phyloP scores from a whole-genome alignment of 345 rosid genomes.

The Gossypium longicalyx region DNA sequence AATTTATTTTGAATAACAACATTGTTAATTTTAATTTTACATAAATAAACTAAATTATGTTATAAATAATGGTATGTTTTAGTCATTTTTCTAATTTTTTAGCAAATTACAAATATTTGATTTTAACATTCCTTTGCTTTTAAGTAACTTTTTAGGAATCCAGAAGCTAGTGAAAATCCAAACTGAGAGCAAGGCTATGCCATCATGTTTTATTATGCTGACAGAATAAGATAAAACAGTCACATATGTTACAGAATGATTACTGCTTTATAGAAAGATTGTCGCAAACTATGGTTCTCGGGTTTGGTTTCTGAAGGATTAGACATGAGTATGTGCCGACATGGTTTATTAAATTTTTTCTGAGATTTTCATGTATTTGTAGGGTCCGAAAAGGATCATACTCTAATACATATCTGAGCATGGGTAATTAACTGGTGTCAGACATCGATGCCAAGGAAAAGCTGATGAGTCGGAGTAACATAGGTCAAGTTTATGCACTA shows the following conservation, averaged over 20 bases:
- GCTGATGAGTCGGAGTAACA: neutral
- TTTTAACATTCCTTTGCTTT: neutral
- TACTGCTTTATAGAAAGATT: neutral
- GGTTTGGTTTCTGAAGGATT: too few species aligned
- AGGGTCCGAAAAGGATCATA: neutral
- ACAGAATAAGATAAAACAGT: neutral
- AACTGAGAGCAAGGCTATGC: neutral
- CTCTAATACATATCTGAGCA: neutral
- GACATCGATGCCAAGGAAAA: neutral
- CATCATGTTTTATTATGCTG: neutral
- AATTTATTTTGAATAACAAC: neutral
- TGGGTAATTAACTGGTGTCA: neutral
- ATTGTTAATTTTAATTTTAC: neutral
- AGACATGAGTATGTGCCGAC: too few species aligned
- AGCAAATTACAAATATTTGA: neutral
- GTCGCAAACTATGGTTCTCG: too few species aligned
- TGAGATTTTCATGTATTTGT: too few species aligned
- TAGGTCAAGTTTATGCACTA: neutral
- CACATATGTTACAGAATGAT: neutral
- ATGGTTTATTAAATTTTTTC: too few species aligned
- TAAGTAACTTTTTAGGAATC: neutral
- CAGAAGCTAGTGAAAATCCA: neutral
- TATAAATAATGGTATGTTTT: neutral
- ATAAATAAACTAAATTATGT: neutral
- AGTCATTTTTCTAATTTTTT: neutral